phyloP scores from a whole-genome alignment of 83 land plant species.

The Diphasiastrum complanatum region DNA sequence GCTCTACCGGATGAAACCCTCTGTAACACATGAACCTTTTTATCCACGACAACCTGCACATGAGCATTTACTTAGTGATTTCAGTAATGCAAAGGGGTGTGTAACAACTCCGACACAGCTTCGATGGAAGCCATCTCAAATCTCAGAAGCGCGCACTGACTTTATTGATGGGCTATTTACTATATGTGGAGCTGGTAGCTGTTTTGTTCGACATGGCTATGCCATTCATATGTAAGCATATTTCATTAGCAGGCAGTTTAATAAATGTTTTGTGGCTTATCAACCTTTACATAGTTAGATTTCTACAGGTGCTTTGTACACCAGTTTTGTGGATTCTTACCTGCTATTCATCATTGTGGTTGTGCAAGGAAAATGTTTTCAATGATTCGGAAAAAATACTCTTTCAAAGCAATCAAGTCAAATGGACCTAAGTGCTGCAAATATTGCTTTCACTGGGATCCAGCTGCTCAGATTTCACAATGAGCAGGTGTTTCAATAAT shows the following conservation, averaged over 20 bases:
- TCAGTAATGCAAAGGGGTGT: conserved; percentile 35
- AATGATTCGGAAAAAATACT: too few relatives aligned
- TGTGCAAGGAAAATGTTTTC: too few relatives aligned
- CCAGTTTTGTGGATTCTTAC: too few relatives aligned
- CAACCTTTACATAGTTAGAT: too few relatives aligned
- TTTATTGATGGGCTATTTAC: conserved; percentile 88
- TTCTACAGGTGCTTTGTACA: too few relatives aligned
- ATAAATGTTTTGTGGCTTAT: conserved; percentile 4
- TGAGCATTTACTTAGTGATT: conserved; percentile 54
- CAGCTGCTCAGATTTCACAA: too few relatives aligned
- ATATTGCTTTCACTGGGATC: too few relatives aligned
- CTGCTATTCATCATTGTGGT: too few relatives aligned
- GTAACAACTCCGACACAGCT: conserved; percentile 77
- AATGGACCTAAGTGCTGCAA: too few relatives aligned
- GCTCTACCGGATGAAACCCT: conserved; percentile 94
- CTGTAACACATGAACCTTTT: conserved; percentile 95
- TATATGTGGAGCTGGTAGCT: conserved; percentile 91
- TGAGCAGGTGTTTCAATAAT: too few relatives aligned
- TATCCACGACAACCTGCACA: conserved; percentile 47
- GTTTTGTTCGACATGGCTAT: conserved; percentile 85
- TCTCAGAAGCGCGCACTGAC: conserved; percentile 54
- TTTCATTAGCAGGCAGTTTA: neutral
- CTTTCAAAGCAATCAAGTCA: too few relatives aligned
- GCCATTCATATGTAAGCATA: conserved; percentile 89
- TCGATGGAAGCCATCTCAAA: conserved; percentile 69